Evolutionary conservation across 169 alveolate genomes (phyloP), one percentile per base, ranked within the genome.

Genomic region (Plasmodium gallinaceum): DNA sequence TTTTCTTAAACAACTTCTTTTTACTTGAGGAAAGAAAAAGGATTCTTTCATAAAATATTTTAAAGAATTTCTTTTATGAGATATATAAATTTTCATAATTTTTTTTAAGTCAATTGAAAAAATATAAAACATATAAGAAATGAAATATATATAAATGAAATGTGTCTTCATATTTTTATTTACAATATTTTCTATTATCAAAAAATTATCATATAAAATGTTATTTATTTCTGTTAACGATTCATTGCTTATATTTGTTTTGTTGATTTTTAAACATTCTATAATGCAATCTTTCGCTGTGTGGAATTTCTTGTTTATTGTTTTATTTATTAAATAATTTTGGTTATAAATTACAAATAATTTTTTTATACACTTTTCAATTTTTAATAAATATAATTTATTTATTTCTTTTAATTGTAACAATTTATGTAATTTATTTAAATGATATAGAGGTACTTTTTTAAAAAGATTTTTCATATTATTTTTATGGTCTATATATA

Each of bases 1-100:
- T 24, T 24, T 66, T 42, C 39, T 46, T 22, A 66, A 66, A 24
- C 26, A 46, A n/a, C 39, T 32, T 52, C 74, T 32, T 66, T 46
- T 46, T 18, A 66, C 57, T 46, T 24, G 22, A 14, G 74, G 74
- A 52, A 66, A 66, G 18, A 66, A 66, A 46, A 66, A 66, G 10
- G 22, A 4, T 32, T 66, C 32, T 46, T 66, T 10, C 57, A 66
- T 7, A 26, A n/a, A 66, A 66, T 32, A 46, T 26, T 66, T 42
- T 18, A n/a, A 16, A 66, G 6, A 16, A 37, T 66, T 66, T 8
- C 26, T 66, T 18, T 20, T 42, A 66, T 24, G 32, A 0, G 57
- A 16, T 16, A 42, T 32, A 37, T 66, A 37, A 8, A 6, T 37
- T 66, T 46, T 20, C 8, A 66, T 26, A 16, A 66, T 8, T 16